These are phyloP conservation scores for Metarhizium brunneum DNA, from an alignment of 2,329 filamentous ascomycete species.

Conservation along the genomic window DNA sequence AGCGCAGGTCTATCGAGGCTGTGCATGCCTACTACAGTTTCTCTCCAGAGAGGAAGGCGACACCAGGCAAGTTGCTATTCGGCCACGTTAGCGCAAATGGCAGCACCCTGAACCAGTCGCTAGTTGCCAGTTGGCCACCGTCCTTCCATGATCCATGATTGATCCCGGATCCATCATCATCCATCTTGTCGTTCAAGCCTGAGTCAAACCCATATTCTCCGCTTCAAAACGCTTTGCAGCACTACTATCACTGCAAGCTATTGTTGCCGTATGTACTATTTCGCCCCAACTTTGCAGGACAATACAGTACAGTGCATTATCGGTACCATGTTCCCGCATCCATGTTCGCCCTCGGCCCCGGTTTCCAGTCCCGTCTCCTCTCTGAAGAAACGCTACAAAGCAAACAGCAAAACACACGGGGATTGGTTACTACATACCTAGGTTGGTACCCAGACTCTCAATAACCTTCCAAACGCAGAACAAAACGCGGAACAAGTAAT, in stretches of 20 bases:
- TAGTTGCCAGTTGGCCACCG: too few species aligned
- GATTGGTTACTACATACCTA: background rate
- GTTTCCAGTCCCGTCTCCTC: background rate
- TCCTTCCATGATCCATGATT: too few species aligned
- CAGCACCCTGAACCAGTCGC: too few species aligned
- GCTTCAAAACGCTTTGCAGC: too few species aligned
- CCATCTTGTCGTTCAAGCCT: too few species aligned
- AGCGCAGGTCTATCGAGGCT: background rate
- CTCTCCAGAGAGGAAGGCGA: background rate
- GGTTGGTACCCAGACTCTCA: too few species aligned
- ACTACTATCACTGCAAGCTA: background rate
- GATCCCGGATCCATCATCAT: too few species aligned
- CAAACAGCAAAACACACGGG: background rate
- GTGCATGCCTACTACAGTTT: background rate
- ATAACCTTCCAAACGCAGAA: background rate
- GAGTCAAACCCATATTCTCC: too few species aligned
- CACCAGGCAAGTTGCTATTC: background rate
- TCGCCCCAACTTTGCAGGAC: background rate
- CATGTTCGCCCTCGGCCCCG: background rate
- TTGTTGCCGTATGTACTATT: background rate
- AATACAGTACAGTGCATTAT: background rate
- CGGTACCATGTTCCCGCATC: background rate
- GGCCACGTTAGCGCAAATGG: background rate
- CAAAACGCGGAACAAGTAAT: background rate
- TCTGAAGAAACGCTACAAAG: background rate